Percentiles rank a stretch among this genome's conserved stretches.
These are phyloP conservation scores for Vigna angularis DNA, from an alignment of 306 rosid genomes.

Conservation along the genomic window DNA sequence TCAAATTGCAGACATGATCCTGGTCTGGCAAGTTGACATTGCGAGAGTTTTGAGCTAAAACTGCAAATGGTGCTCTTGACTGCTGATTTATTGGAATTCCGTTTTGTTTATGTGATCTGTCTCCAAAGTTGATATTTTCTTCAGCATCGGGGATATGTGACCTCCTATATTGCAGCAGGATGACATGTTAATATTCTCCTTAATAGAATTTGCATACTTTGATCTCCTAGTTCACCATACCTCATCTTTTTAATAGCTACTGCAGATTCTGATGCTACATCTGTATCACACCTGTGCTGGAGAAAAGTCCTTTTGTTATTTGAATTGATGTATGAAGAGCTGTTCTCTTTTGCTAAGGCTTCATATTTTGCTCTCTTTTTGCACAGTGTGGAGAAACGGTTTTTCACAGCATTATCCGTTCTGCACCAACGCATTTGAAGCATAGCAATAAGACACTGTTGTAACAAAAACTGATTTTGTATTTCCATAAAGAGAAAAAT, in stretches of 20 bases:
- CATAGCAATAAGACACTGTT: conserved; percentile 31
- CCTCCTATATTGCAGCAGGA: conserved; percentile 59
- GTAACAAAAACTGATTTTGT: background rate
- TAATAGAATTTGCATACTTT: conserved; percentile 32
- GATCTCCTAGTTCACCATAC: conserved; percentile 51
- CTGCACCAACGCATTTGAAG: conserved; percentile 54
- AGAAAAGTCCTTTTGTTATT: conserved; percentile 73
- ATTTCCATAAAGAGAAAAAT: conserved; percentile 25
- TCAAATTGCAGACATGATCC: conserved; percentile 53
- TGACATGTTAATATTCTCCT: conserved; percentile 39
- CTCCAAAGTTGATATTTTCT: conserved; percentile 60
- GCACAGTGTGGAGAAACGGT: conserved; percentile 94
- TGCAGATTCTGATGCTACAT: conserved; percentile 60
- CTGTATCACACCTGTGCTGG: conserved; percentile 57
- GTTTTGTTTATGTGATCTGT: conserved; percentile 66
- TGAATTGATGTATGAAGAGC: conserved; percentile 63
- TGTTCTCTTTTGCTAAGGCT: conserved; percentile 90
- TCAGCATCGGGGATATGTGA: conserved; percentile 66
- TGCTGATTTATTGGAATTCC: conserved; percentile 60
- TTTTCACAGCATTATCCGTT: conserved; percentile 99
- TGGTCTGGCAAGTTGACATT: conserved; percentile 60
- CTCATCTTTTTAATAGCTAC: conserved; percentile 70
- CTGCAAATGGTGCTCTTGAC: conserved; percentile 78
- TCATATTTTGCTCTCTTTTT: conserved; percentile 98
- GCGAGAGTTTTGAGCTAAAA: conserved; percentile 76